These are phyloP conservation scores for Salix purpurea DNA, from an alignment of 345 rosid genomes.

Conservation along the genomic window DNA sequence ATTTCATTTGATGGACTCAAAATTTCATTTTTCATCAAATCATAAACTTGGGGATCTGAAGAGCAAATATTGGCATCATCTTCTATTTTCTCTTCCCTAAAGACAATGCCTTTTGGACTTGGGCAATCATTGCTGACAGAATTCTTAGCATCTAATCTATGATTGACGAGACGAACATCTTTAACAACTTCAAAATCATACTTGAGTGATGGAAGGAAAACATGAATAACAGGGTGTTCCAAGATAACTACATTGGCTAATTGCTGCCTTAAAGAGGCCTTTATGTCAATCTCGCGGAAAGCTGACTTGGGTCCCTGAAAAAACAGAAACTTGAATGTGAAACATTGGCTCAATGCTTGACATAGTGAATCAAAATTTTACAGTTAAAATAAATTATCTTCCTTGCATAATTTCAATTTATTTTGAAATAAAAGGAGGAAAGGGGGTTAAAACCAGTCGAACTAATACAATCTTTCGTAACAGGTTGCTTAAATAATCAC, in stretches of 20 bases:
- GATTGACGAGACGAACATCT: slow-evolving; percentile 16
- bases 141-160: slow-evolving; percentile 23
- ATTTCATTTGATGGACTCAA: slow-evolving; percentile 22
- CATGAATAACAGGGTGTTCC: slow-evolving; percentile 86
- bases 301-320: slow-evolving; percentile 66
- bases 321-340: neutral
- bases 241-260: slow-evolving; percentile 49
- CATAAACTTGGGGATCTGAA: slow-evolving; percentile 45
- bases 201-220: slow-evolving; percentile 65
- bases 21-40: slow-evolving; percentile 28
- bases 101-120: slow-evolving; percentile 41
- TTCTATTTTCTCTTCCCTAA: slow-evolving; percentile 68
- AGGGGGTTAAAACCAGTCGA: too few relatives aligned
- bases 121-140: slow-evolving; percentile 23
- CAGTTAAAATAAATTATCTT: too few relatives aligned
- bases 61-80: slow-evolving; percentile 30
- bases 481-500: too few relatives aligned
- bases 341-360: neutral
- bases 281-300: slow-evolving; percentile 55
- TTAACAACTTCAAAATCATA: slow-evolving; percentile 59
- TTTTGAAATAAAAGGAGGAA: too few relatives aligned
- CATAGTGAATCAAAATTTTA: too few relatives aligned
- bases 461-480: too few relatives aligned
- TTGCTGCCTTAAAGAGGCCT: slow-evolving; percentile 56
- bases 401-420: too few relatives aligned